A percentile compares a stretch with the other conserved stretches of the same genome.
These are phyloP conservation scores for Cucumis hystrix DNA, from an alignment of 306 rosid species.

Conservation along the genomic window DNA sequence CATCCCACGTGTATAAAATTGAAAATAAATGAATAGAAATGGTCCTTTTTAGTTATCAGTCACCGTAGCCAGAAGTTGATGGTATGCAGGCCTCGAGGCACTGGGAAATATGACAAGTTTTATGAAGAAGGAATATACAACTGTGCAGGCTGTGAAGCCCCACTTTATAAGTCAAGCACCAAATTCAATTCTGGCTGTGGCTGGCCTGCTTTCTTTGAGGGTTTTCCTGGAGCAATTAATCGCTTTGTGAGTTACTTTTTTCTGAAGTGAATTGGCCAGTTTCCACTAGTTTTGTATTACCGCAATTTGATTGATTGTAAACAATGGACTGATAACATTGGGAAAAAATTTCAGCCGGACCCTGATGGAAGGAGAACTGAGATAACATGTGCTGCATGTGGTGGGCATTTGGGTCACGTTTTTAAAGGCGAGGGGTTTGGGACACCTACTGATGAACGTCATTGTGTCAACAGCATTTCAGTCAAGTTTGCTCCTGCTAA, in stretches of 20 bases:
- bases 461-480: slow-evolving; percentile 79
- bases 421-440: slow-evolving; percentile 70
- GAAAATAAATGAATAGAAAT: no score
- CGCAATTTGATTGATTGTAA: neutral
- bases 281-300: neutral
- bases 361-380: slow-evolving; percentile 88
- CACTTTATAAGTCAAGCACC: slow-evolving; percentile 65
- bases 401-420: slow-evolving; percentile 76
- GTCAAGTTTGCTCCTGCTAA: slow-evolving; percentile 40
- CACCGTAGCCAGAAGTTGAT: neutral
- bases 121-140: slow-evolving; percentile 64
- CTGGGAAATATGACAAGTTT: slow-evolving; percentile 69
- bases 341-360: slow-evolving; percentile 38
- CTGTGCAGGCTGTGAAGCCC: slow-evolving; percentile 72
- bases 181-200: slow-evolving; percentile 88
- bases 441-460: slow-evolving; percentile 79
- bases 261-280: neutral
- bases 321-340: neutral
- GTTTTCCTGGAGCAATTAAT: slow-evolving; percentile 74
- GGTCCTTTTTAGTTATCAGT: neutral
- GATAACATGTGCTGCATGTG: slow-evolving; percentile 85
- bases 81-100: slow-evolving; percentile 47
- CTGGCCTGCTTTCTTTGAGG: slow-evolving; percentile 94
- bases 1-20: no score
- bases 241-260: slow-evolving; percentile 36